These are phyloP conservation scores for Penicillium bialowiezense DNA, from an alignment of 495 filamentous ascomycete species.

Conservation along the genomic window DNA sequence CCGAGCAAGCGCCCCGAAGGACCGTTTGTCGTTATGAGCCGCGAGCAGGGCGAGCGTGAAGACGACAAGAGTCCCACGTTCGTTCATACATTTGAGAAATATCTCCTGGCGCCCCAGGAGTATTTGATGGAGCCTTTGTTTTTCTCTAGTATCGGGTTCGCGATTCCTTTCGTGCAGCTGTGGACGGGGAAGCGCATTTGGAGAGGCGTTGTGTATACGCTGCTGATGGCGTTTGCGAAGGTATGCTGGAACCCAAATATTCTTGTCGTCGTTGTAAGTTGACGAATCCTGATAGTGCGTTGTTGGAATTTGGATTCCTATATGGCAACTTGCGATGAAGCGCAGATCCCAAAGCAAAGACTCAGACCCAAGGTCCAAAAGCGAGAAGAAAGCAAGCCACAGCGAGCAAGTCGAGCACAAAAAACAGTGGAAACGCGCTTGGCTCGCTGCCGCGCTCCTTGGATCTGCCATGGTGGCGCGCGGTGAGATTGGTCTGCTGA, in stretches of 20 bases:
- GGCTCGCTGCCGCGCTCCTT: constrained; percentile 51
- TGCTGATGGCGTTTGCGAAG: constrained; percentile 68
- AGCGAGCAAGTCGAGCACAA: constrained; percentile 1
- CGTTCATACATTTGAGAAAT: constrained; percentile 33
- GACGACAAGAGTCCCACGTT: constrained; percentile 35
- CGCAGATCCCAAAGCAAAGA: not conserved
- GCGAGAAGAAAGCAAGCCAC: not conserved
- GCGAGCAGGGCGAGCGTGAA: constrained; percentile 40
- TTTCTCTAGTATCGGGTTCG: constrained; percentile 71
- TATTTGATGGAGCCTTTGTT: constrained; percentile 68
- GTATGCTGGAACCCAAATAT: constrained; percentile 13
- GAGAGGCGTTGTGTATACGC: constrained; percentile 64
- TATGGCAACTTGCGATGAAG: constrained; percentile 13
- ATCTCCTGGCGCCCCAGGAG: constrained; percentile 34
- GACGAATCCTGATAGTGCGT: constrained; percentile 16
- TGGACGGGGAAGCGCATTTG: constrained; percentile 62
- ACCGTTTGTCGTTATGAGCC: constrained; percentile 33
- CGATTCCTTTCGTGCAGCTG: constrained; percentile 66
- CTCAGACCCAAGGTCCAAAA: not conserved
- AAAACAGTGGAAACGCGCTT: constrained; percentile 15
- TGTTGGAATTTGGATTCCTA: constrained; percentile 30
- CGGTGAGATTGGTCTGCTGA: constrained; percentile 76
- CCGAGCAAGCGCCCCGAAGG: constrained; percentile 32
- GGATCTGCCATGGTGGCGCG: constrained; percentile 66
- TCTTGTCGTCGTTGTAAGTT: not conserved